Base-by-base conservation (phyloP, 176 grass and related monocot genomes). In the Ananas comosus region DNA sequence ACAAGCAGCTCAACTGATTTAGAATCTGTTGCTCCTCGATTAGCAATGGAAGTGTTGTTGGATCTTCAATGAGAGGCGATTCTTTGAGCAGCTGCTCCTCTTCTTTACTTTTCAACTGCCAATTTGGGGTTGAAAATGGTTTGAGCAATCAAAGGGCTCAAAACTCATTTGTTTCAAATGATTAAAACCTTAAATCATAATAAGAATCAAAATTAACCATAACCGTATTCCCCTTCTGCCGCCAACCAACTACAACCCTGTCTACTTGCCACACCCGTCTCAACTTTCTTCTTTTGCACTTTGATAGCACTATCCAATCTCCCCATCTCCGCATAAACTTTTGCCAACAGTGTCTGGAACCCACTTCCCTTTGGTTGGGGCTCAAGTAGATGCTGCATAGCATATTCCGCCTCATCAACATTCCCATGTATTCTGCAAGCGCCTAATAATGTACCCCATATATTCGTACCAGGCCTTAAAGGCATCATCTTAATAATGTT, bases 371-470 rank as follows among this genome's bases (percentile, higher is more conserved):
- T 48, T 49, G 16, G 42, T 54, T 49, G 48, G 12, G 66, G 64
- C 17, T 48, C 17, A 48, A 48, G 63, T 11, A 80, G 64, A 54
- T 50, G 64, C 11, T 67, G 24, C 13, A 29, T 47, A 28, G 78
- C 63, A 12, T 74, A 52, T 25, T 74, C 69, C 58, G 78, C 78
- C 14, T 14, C 69, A 67, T 74, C 51, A 57, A 67, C 69, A 56
- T 66, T 58, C 29, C 58, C 59, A 27, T 80, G 70, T 28, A 72
- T 80, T 25, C 78, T 73, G 48, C 78, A 80, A 52, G 78, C 78
- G 12, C 70, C 78, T 21, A 80, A 52, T 73, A 80, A 21, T 11
- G 78, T 70, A 68, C 78, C 78, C 70, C 70, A 80, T 29, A 80
- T 27, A 67, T 80, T 80, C n/a, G 13, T 33, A 66, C 49, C 12